phyloP scores from a whole-genome alignment of 768 basidiomycete genomes.

The Boletus sensibilis region DNA sequence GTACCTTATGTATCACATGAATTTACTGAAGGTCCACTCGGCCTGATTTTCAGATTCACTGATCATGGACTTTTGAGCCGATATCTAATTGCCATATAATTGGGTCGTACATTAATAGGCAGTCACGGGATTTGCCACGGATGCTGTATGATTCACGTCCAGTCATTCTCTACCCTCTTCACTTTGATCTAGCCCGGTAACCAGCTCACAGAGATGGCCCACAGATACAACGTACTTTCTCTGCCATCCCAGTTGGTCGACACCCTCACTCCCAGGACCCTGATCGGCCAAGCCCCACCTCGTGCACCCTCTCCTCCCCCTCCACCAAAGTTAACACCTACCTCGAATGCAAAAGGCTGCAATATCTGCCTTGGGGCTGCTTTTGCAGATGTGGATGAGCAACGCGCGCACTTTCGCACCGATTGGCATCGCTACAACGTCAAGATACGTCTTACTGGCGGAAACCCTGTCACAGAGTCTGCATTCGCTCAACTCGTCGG shows the following conservation, averaged over 20 bases:
- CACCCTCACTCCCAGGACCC: constrained; percentile 65
- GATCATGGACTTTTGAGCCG: too few relatives aligned
- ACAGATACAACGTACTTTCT: constrained; percentile 64
- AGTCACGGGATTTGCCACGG: too few relatives aligned
- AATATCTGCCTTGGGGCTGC: constrained; percentile 66
- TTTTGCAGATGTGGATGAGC: constrained; percentile 77
- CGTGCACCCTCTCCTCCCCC: constrained; percentile 35
- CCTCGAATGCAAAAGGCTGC: constrained; percentile 51
- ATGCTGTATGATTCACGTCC: background rate
- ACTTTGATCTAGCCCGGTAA: background rate
- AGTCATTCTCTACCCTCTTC: background rate
- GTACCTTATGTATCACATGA: too few relatives aligned
- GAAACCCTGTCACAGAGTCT: constrained; percentile 60
- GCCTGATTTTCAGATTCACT: too few relatives aligned
- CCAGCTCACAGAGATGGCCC: constrained; percentile 17
- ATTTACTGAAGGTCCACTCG: too few relatives aligned
- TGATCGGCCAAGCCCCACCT: constrained; percentile 41
- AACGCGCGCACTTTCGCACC: constrained; percentile 82
- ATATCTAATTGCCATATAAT: too few relatives aligned
- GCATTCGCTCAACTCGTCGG: constrained; percentile 80
- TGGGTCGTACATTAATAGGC: too few relatives aligned
- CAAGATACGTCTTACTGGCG: constrained; percentile 70
- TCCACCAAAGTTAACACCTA: constrained; percentile 30
- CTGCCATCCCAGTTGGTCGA: constrained; percentile 69
- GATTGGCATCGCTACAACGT: constrained; percentile 99